Base-by-base conservation (phyloP, 768 basidiomycete species). In the Lactarius evosmus region DNA sequence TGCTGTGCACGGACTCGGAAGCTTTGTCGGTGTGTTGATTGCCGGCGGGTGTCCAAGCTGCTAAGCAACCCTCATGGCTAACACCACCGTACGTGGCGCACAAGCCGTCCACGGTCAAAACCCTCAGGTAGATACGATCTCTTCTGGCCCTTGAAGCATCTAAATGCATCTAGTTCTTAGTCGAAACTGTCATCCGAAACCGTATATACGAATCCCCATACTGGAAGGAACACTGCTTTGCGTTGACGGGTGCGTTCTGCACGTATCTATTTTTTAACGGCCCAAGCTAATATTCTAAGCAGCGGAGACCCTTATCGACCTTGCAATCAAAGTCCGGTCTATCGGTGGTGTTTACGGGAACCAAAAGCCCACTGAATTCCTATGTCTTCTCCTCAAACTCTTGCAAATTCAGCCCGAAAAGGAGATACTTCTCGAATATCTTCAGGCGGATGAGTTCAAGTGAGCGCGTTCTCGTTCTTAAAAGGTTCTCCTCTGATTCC, bases 221-320 rank as follows among this genome's bases (percentile, higher is more conserved):
- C 76, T 99, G 96, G 96, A 99, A 99, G 78, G 96, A 99, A 73
- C 93, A 97, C 69, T 99, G 96, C 73, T 99, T 99, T 73, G 96
- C 96, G 25, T 79, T 99, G 53, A 97, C 93, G 65, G 93, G 94
- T 91, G 56, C 56, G 82, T 75, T 16, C 19, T 25, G 9, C 41
- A 4, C 62, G 14, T 40, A 50, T 53, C 44, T 16, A 25, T 25
- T n/a, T 32, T 46, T 25, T 22, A 2, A 36, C 30, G 30, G 53
- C 58, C 25, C 36, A 29, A 3, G 36, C 55, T 50, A 16, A 54
- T 63, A 36, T 33, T 29, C 4, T 27, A 38, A 63, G 19, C 68
- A 95, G 95, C 97, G 27, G 97, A 95, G 72, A 88, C 84, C 33
- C 78, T 99, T 54, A 98, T 98, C 68, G 95, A 99, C 77, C 92